Evolutionary conservation across 2,329 filamentous ascomycete genomes (phyloP).

Genomic region (Aureobasidium sp.): DNA sequence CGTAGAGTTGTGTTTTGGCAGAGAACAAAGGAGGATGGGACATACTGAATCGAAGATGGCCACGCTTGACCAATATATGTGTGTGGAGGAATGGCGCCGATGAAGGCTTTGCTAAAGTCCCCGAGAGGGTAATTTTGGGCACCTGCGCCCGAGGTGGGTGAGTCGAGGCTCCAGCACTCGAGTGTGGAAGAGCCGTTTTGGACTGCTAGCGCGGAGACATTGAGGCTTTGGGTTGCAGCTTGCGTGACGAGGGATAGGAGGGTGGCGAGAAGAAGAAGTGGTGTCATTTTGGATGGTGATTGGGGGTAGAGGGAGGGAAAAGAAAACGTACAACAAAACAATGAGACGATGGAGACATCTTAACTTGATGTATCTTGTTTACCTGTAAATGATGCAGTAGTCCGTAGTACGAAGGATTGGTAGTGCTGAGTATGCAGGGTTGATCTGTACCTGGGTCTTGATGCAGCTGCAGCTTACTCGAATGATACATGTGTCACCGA

Average conservation of each 20-base stretch:
- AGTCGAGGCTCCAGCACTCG: slow-evolving; percentile 1
- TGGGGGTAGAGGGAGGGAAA: not conserved
- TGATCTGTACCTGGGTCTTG: no score
- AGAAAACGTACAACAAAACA: no score
- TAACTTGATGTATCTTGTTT: not conserved
- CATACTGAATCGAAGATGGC: not conserved
- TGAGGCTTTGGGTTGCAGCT: not conserved
- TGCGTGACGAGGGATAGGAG: not conserved
- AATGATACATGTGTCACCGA: not conserved
- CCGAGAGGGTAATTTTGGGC: slow-evolving; percentile 3
- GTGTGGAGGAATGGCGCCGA: slow-evolving; percentile 1
- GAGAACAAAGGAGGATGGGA: not conserved
- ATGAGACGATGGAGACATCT: no score
- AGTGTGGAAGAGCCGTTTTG: not conserved
- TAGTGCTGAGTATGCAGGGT: not conserved
- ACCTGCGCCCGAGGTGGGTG: not conserved
- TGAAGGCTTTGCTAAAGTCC: slow-evolving; percentile 1
- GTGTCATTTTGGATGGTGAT: not conserved
- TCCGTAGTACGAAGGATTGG: not conserved
- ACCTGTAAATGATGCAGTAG: not conserved
- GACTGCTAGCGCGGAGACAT: not conserved
- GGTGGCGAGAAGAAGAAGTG: not conserved
- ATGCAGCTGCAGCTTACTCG: not conserved
- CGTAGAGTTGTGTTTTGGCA: not conserved
- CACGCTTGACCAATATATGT: slow-evolving; percentile 1